phyloP scores from a whole-genome alignment of 1,284 basidiomycete species.

The Cryptococcus hybrid region DNA sequence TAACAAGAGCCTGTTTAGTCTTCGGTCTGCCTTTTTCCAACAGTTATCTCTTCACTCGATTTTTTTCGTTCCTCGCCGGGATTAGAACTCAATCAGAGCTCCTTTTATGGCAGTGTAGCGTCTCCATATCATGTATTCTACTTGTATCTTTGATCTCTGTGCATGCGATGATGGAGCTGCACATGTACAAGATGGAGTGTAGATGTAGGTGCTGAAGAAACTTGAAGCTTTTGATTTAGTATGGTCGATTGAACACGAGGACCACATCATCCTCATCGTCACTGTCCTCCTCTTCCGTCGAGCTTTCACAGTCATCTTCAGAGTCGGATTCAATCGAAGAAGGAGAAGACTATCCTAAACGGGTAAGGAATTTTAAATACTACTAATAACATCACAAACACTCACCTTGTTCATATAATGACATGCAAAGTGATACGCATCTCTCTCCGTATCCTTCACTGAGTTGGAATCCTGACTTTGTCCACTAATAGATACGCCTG shows the following conservation, averaged over 20 bases:
- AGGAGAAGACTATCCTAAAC: too few species aligned
- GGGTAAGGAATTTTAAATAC: too few species aligned
- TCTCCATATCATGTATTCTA: neutral
- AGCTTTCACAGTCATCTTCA: slow-evolving; percentile 1
- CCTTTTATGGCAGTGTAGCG: neutral
- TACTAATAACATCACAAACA: neutral
- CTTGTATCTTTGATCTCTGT: neutral
- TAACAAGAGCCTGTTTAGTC: too few species aligned
- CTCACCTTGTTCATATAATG: neutral
- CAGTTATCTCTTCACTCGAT: too few species aligned
- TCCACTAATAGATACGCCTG: neutral
- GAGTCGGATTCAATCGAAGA: neutral
- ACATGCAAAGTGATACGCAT: neutral
- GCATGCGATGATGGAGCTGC: neutral
- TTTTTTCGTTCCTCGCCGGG: too few species aligned
- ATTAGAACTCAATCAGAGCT: too few species aligned
- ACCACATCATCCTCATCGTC: slow-evolving; percentile 14
- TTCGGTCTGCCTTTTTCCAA: too few species aligned
- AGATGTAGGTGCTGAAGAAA: too few species aligned
- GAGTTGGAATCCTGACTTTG: slow-evolving; percentile 1
- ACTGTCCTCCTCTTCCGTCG: neutral
- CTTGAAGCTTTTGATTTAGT: too few species aligned
- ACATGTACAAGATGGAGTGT: too few species aligned
- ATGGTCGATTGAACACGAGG: slow-evolving; percentile 2
- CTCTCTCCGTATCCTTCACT: neutral